Evolutionary conservation across 345 rosid species (phyloP).

Genomic region (Salix udensis): DNA sequence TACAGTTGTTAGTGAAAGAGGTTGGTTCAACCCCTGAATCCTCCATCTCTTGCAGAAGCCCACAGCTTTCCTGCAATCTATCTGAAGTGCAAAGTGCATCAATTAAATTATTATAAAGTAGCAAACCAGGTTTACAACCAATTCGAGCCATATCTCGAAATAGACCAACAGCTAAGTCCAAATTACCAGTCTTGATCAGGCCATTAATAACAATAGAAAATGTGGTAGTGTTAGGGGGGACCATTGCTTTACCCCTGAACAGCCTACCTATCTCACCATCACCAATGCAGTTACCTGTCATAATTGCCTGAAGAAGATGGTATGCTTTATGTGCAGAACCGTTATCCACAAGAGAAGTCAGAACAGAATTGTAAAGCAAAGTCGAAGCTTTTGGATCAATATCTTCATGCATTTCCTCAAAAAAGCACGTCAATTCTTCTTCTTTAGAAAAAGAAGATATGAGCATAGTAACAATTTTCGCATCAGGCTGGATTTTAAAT

Average conservation of each 20-base stretch:
- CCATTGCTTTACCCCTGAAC: constrained; percentile 31
- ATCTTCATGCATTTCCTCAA: constrained; percentile 39
- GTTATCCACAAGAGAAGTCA: constrained; percentile 37
- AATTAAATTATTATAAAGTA: constrained; percentile 53
- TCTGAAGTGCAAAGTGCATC: constrained; percentile 59
- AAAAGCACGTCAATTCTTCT: constrained; percentile 37
- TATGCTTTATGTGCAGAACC: constrained; percentile 51
- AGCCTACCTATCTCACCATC: constrained; percentile 28
- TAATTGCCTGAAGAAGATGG: constrained; percentile 39
- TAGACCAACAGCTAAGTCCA: constrained; percentile 60
- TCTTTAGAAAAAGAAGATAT: constrained; percentile 52
- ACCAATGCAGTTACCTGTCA: constrained; percentile 29
- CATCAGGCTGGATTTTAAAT: constrained; percentile 49
- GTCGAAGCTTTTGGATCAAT: constrained; percentile 39
- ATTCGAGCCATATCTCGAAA: constrained; percentile 46
- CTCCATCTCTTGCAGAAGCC: constrained; percentile 59
- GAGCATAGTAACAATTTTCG: constrained; percentile 51
- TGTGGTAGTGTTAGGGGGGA: constrained; percentile 39
- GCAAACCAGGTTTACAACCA: constrained; percentile 38
- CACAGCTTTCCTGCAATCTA: constrained; percentile 58
- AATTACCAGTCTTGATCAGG: constrained; percentile 42
- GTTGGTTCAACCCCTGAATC: constrained; percentile 55
- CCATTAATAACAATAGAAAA: constrained; percentile 49
- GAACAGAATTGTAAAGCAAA: constrained; percentile 47
- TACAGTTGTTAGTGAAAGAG: constrained; percentile 57